Conservation (phyloP, 148 eudicot species). For the Agrostemma githago region DNA sequence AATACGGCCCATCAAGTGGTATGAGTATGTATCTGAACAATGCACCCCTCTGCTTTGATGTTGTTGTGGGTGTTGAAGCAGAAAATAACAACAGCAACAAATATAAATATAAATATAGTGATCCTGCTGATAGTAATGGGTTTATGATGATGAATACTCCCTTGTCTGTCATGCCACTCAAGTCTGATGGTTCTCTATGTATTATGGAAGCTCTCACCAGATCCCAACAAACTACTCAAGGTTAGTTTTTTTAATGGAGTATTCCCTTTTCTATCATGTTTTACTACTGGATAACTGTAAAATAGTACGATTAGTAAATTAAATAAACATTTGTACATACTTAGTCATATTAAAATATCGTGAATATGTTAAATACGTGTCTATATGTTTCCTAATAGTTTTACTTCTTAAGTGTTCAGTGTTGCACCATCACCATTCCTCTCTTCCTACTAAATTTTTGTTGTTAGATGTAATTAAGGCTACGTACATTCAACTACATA, state of each 20-base stretch:
- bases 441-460: too few relatives aligned
- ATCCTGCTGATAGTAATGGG: constrained; percentile 24
- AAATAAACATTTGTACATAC: too few relatives aligned
- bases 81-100: not conserved
- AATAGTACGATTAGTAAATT: too few relatives aligned
- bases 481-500: not conserved
- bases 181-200: constrained; percentile 77
- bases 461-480: not conserved
- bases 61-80: not conserved
- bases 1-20: too few relatives aligned
- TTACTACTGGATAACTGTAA: too few relatives aligned
- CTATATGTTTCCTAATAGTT: not conserved
- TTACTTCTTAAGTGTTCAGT: too few relatives aligned
- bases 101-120: too few relatives aligned
- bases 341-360: not conserved
- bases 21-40: constrained; percentile 21
- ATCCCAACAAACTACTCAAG: constrained; percentile 47
- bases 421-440: not conserved
- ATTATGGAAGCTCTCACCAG: constrained; percentile 61
- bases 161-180: constrained; percentile 63
- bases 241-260: constrained; percentile 17
- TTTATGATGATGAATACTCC: constrained; percentile 33
- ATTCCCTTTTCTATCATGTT: not conserved
- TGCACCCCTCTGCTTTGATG: constrained; percentile 22
- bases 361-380: not conserved